phyloP scores from a whole-genome alignment of 768 basidiomycete genomes.

The Neoboletus magnificus region DNA sequence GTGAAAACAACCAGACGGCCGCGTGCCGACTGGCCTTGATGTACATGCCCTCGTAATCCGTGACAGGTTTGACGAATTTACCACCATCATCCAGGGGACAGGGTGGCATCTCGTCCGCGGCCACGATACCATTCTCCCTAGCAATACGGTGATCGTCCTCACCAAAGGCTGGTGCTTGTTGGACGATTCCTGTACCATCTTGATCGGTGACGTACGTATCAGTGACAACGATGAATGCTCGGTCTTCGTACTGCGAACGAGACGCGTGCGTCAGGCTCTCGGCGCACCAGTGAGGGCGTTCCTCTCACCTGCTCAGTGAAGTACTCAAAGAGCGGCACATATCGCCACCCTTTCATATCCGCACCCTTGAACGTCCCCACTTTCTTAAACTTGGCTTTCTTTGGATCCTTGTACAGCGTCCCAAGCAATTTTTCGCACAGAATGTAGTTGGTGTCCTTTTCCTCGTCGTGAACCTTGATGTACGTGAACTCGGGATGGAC shows the following conservation, averaged over 20 bases:
- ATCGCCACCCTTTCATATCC: constrained; percentile 96
- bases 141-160: constrained; percentile 98
- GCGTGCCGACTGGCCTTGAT: constrained; percentile 65
- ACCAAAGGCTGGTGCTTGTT: constrained; percentile 97
- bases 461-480: constrained; percentile 92
- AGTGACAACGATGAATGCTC: constrained; percentile 82
- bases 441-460: constrained; percentile 85
- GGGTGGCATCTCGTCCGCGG: constrained; percentile 88
- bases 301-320: constrained; percentile 83
- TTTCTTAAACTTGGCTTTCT: constrained; percentile 95
- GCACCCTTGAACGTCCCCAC: constrained; percentile 81
- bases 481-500: constrained; percentile 96
- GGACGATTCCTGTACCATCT: constrained; percentile 97
- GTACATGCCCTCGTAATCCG: constrained; percentile 83
- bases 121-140: constrained; percentile 78
- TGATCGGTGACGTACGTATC: constrained; percentile 93
- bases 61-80: constrained; percentile 81
- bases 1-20: background rate
- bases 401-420: constrained; percentile 93
- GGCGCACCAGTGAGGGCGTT: background rate
- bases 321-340: constrained; percentile 93
- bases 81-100: constrained; percentile 93
- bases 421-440: constrained; percentile 82
- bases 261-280: background rate
- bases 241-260: constrained; percentile 71